Evolutionary conservation across 2,329 filamentous ascomycete species (phyloP).

Genomic region (Myriosclerotinia scirpicola): DNA sequence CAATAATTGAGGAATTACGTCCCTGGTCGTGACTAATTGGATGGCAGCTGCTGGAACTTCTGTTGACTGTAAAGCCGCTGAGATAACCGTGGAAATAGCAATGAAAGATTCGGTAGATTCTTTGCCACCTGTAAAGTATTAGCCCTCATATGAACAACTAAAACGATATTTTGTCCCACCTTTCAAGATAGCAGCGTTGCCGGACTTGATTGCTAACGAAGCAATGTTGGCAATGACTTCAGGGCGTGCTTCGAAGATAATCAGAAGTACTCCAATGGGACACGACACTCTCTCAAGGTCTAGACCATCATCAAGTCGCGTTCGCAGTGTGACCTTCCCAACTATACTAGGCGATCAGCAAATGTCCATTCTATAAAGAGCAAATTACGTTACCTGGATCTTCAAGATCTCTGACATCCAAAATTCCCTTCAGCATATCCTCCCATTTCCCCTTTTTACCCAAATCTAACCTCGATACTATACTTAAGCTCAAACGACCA

Average conservation of each 20-base stretch:
- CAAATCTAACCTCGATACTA: constrained; percentile 86
- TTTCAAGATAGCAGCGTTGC: constrained; percentile 95
- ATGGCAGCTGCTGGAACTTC: constrained; percentile 82
- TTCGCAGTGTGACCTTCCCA: constrained; percentile 79
- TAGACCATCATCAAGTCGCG: constrained; percentile 81
- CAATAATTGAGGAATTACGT: constrained; percentile 85
- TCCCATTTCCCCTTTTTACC: constrained; percentile 89
- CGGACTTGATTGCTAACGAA: constrained; percentile 92
- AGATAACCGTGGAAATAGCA: constrained; percentile 84
- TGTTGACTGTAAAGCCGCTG: constrained; percentile 68
- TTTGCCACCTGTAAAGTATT: constrained; percentile 66
- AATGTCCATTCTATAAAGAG: constrained; percentile 17
- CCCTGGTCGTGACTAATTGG: constrained; percentile 90
- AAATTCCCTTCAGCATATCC: constrained; percentile 93
- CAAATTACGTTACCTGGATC: constrained; percentile 67
- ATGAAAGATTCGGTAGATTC: constrained; percentile 95
- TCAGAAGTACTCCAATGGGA: constrained; percentile 94
- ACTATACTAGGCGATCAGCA: constrained; percentile 50
- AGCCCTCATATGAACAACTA: background rate
- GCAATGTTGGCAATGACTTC: constrained; percentile 99
- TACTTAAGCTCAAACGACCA: constrained; percentile 75
- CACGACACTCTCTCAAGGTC: constrained; percentile 85
- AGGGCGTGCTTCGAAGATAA: constrained; percentile 96
- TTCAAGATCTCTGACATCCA: constrained; percentile 79
- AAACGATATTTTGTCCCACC: constrained; percentile 47